Evolutionary conservation across 345 rosid species (phyloP).

Genomic region (Kernera saxatilis): DNA sequence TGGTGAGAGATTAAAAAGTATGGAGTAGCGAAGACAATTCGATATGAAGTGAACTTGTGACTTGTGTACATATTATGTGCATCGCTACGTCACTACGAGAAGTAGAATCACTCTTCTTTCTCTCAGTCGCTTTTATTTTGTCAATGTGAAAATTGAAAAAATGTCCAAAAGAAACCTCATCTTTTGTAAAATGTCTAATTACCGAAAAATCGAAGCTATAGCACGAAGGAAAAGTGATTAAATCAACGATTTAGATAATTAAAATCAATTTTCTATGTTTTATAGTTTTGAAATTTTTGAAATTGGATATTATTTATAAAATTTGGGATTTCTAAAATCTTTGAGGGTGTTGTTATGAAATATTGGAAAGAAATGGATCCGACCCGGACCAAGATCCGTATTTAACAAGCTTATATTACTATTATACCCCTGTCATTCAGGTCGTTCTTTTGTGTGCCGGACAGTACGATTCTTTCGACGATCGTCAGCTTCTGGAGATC

Average conservation of each 20-base stretch:
- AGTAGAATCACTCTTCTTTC: background rate
- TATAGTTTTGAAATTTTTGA: too few species aligned
- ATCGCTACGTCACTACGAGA: background rate
- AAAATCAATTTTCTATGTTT: too few species aligned
- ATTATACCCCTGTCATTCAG: conserved; percentile 3
- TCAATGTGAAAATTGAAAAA: too few species aligned
- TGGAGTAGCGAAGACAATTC: too few species aligned
- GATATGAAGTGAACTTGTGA: too few species aligned
- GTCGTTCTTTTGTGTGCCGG: background rate
- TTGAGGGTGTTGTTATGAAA: background rate
- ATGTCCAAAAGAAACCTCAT: too few species aligned
- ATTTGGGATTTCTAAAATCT: background rate
- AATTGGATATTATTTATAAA: too few species aligned
- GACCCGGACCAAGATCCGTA: background rate
- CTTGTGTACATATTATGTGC: background rate
- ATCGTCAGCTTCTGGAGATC: conserved; percentile 15
- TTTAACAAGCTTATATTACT: background rate
- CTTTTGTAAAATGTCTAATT: too few species aligned
- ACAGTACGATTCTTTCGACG: background rate
- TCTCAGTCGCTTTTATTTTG: background rate
- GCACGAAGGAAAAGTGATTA: too few species aligned
- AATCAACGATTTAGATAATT: too few species aligned
- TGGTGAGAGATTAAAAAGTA: too few species aligned
- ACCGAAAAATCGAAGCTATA: too few species aligned
- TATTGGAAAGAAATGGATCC: background rate